Percentiles rank a stretch among this genome's conserved stretches.
These are phyloP conservation scores for Liquidambar formosana DNA, from an alignment of 164 flowering plant species.

Conservation along the genomic window DNA sequence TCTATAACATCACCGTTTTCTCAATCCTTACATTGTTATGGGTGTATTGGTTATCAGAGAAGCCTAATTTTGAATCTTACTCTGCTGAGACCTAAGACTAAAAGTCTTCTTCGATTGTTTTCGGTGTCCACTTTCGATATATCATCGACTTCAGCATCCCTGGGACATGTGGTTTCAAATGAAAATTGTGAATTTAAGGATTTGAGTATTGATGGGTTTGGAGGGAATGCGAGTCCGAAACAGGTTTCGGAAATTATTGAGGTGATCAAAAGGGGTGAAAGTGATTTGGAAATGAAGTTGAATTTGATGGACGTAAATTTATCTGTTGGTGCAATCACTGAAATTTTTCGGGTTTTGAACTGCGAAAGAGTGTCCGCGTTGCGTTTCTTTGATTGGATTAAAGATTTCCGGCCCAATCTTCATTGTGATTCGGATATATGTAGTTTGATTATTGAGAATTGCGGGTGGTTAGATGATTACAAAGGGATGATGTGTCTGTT, in stretches of 20 bases:
- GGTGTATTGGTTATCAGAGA: neutral
- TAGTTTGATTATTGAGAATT: constrained; percentile 51
- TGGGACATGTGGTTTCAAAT: neutral
- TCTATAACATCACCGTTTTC: neutral
- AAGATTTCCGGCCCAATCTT: constrained; percentile 12
- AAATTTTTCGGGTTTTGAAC: constrained; percentile 41
- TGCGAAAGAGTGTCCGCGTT: constrained; percentile 38
- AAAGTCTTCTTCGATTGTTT: constrained; percentile 11
- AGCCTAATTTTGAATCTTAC: neutral
- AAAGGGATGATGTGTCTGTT: constrained; percentile 37
- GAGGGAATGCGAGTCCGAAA: constrained; percentile 3
- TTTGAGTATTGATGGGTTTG: neutral
- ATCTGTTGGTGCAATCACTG: constrained; percentile 19
- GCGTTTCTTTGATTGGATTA: constrained; percentile 57
- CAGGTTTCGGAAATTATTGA: constrained; percentile 32
- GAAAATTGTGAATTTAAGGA: neutral
- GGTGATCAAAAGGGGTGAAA: constrained; percentile 27
- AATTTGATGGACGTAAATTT: constrained; percentile 21
- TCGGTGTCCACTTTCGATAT: too few species aligned
- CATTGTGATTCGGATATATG: constrained; percentile 35
- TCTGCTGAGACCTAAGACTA: neutral
- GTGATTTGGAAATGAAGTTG: constrained; percentile 40
- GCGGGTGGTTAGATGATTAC: constrained; percentile 49
- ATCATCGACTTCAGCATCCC: neutral
- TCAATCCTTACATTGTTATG: neutral